These are phyloP conservation scores for Pyricularia pennisetigena DNA, from an alignment of 2,329 filamentous ascomycete genomes.

Conservation along the genomic window DNA sequence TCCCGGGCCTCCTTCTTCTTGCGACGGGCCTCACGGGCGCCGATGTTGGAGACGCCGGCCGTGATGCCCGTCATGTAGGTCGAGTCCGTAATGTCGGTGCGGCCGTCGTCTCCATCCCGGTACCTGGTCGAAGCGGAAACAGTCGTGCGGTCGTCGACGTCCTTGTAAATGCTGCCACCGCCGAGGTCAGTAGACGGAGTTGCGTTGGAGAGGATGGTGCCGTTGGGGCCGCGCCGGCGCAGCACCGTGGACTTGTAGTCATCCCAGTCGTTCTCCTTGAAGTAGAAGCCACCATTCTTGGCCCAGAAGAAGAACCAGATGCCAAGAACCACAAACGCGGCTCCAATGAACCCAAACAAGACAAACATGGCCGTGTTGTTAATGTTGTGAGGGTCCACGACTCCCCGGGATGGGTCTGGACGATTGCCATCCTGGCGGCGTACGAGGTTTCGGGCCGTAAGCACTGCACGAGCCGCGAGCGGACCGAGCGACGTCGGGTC, in stretches of 20 bases:
- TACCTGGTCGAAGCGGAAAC: constrained; percentile 26
- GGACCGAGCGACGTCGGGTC: constrained; percentile 26
- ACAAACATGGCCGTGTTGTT: constrained; percentile 68
- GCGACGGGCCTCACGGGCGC: constrained; percentile 41
- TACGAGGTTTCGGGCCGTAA: constrained; percentile 23
- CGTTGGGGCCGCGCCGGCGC: constrained; percentile 79
- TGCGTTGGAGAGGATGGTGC: constrained; percentile 72
- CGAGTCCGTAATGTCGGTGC: constrained; percentile 10
- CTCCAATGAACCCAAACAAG: constrained; percentile 76
- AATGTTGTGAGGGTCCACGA: constrained; percentile 44
- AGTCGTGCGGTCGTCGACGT: constrained; percentile 43
- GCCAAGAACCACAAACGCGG: constrained; percentile 59
- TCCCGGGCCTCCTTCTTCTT: constrained; percentile 44
- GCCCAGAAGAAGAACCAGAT: constrained; percentile 99
- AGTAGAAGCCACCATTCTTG: constrained; percentile 89
- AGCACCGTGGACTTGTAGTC: constrained; percentile 96
- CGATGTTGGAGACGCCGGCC: constrained; percentile 45
- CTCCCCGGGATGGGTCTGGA: constrained; percentile 33
- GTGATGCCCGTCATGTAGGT: constrained; percentile 42
- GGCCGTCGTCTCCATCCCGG: constrained; percentile 23
- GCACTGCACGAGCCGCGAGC: constrained; percentile 30
- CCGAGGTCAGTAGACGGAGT: constrained; percentile 76
- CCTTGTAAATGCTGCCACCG: constrained; percentile 77
- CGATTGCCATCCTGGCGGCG: constrained; percentile 17
- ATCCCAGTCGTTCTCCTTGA: constrained; percentile 82